Conservation (phyloP, 108 stramenopile genomes). For the Licmophora abbreviata region DNA sequence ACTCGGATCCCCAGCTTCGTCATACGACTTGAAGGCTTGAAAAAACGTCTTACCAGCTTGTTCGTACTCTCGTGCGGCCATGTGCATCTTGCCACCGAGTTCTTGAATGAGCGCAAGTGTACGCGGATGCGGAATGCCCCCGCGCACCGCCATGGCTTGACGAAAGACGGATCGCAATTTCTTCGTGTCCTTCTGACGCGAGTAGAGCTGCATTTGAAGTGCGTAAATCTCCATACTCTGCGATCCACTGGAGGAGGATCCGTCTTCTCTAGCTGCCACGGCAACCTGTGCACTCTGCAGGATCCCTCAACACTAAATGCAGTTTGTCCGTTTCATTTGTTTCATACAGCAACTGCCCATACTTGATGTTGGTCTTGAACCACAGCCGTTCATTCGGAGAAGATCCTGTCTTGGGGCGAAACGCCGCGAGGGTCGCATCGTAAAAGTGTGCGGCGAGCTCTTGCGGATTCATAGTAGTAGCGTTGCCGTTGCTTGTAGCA, state of each 20-base stretch:
- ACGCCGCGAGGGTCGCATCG: slow-evolving; percentile 63
- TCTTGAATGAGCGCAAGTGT: slow-evolving; percentile 88
- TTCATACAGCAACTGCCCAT: slow-evolving; percentile 86
- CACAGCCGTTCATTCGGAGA: slow-evolving; percentile 84
- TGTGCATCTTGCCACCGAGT: slow-evolving; percentile 91
- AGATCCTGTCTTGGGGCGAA: slow-evolving; percentile 62
- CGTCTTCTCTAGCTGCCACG: slow-evolving; percentile 8
- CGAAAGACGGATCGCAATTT: slow-evolving; percentile 79
- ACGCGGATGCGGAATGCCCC: slow-evolving; percentile 88
- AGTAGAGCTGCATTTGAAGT: slow-evolving; percentile 87
- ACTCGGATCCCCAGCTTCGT: slow-evolving; percentile 88
- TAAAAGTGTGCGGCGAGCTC: slow-evolving; percentile 54
- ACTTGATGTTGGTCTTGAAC: slow-evolving; percentile 94
- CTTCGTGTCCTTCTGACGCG: slow-evolving; percentile 79
- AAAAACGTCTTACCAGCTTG: slow-evolving; percentile 79
- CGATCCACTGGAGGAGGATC: slow-evolving; percentile 5
- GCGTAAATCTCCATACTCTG: slow-evolving; percentile 83
- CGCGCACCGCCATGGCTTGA: slow-evolving; percentile 78
- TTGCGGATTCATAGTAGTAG: slow-evolving; percentile 19
- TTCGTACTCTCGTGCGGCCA: slow-evolving; percentile 73
- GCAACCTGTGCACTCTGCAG: slow-evolving; percentile 33
- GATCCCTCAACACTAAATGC: slow-evolving; percentile 76
- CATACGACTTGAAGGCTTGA: slow-evolving; percentile 91
- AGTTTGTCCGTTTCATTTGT: slow-evolving; percentile 82
- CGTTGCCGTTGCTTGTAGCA: not conserved